Evolutionary conservation across 106 monocot genomes (phyloP), one percentile per base, ranked within the genome.

Genomic region (Posidonia australis): DNA sequence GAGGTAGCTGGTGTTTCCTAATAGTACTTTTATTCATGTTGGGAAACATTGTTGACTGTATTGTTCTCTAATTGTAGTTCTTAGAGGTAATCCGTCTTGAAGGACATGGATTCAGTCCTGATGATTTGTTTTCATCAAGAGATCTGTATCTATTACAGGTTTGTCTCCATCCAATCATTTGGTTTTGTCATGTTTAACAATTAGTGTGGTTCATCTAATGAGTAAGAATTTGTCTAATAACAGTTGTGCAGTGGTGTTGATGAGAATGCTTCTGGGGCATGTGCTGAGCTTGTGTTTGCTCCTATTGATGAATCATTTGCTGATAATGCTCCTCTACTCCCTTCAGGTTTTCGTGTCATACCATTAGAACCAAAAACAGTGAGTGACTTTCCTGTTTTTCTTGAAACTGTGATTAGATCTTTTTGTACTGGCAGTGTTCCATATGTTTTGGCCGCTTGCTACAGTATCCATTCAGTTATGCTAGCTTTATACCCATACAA

Each of bases 321-420:
- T 46, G 90, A 91, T 70, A 90, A 87, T 54, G 80, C 84, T 19
- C 85, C 84, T 20, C 60, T 98, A 41, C 70, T 98, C 3, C 83
- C 96, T 17, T 98, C 96, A 5, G 96, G 96, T 23, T 98, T 98
- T 60, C 90, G 96, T 51, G 84, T 98, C 20, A 98, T 87, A 30
- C 96, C 84, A 1, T 67, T 98, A 45, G 96, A 98, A 53, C 46
- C 78, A 25, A 98, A 90, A 77, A 49, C 79, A 29, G 96, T 98
- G 62, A 47, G 66, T 65, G 18, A 2, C 44, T 36, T 13, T 10
- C 44, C 0, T 66, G 24, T 23, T 36, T 36, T 36, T 36, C 36
- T 36, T 36, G 2, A n/a, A n/a, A 4, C 36, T 4, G 7, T 36
- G 2, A 7, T 36, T 36, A 4, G 36, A 4, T 36, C 36, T 36